phyloP scores from a whole-genome alignment of 371 early-diverging fungal genomes.

The Rhizopus stolonifer region DNA sequence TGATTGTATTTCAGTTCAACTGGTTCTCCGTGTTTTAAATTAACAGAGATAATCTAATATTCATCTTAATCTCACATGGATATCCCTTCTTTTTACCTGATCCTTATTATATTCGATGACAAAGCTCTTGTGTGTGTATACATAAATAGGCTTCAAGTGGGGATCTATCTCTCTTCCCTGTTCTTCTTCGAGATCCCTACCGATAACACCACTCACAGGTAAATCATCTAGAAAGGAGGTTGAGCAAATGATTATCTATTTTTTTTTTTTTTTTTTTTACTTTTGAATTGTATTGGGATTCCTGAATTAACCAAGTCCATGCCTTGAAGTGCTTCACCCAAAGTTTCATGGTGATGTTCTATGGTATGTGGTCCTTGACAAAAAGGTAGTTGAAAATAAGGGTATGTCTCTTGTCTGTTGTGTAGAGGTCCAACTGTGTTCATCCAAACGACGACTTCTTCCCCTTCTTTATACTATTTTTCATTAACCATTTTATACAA shows the following conservation, averaged over 20 bases:
- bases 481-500: neutral
- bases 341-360: conserved; percentile 73
- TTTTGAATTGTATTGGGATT: conserved; percentile 61
- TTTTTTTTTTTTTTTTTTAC: conserved; percentile 14
- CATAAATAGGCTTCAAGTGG: conserved; percentile 28
- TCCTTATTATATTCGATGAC: conserved; percentile 63
- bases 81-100: conserved; percentile 22
- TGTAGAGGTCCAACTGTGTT: conserved; percentile 74
- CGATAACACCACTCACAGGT: conserved; percentile 57
- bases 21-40: conserved; percentile 38
- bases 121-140: conserved; percentile 68
- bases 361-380: conserved; percentile 62
- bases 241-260: too few species aligned
- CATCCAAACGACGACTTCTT: conserved; percentile 69
- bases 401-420: conserved; percentile 79
- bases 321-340: conserved; percentile 82
- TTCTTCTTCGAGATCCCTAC: conserved; percentile 18
- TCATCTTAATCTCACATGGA: neutral
- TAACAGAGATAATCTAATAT: conserved; percentile 56
- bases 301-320: conserved; percentile 76
- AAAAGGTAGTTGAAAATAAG: conserved; percentile 74
- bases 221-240: conserved; percentile 54
- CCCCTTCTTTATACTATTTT: conserved; percentile 51
- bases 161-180: conserved; percentile 28
- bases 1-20: conserved; percentile 30